Evolutionary conservation across 2,329 filamentous ascomycete genomes (phyloP), one percentile per base, ranked within the genome.

Genomic region (Pseudopyricularia javanii): DNA sequence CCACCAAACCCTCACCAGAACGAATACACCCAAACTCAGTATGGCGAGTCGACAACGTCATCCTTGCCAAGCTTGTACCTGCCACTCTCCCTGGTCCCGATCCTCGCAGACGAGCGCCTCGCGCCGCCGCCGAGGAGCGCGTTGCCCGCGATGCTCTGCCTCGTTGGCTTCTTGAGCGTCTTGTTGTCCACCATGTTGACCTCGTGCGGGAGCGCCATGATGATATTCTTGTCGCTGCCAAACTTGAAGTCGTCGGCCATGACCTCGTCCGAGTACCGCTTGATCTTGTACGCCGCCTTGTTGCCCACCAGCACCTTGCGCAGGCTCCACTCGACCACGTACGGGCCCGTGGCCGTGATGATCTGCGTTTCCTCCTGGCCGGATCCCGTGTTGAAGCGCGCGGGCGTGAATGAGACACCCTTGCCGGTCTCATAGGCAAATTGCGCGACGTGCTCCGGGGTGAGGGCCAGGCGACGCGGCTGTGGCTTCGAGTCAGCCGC

Each of bases 231-330:
- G 68, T 98, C 93, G 5, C 85, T 91, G 48, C 91, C 91, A 63
- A 90, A 98, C 62, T 93, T 90, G 82, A 98, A 98, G 67, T 98
- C 95, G 67, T 98, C 93, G 4, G 93, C 93, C 75, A 94, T 96
- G 64, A 98, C 90, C 57, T 95, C 86, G 62, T 98, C 93, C 1
- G 82, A 79, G 65, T 98, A 98, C 15, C 93, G 85, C 76, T 97
- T 96, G 76, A 98, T 97, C 60, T 84, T 87, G 72, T 98, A 98
- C 0, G 91, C 86, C 55, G 93, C 86, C 68, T 91, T 93, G 58
- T 79, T 79, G 51, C 88, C 88, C 22, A 76, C 77, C 14, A 96
- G 68, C 1, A 97, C 79, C 74, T 95, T 95, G 77, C 90, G 93
- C 67, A 98, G 68, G 64, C 83, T 91, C 93, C 93, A 98, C 50